These are phyloP conservation scores for Aureobasidium pullulans DNA, from an alignment of 2,329 filamentous ascomycete species.

Conservation along the genomic window DNA sequence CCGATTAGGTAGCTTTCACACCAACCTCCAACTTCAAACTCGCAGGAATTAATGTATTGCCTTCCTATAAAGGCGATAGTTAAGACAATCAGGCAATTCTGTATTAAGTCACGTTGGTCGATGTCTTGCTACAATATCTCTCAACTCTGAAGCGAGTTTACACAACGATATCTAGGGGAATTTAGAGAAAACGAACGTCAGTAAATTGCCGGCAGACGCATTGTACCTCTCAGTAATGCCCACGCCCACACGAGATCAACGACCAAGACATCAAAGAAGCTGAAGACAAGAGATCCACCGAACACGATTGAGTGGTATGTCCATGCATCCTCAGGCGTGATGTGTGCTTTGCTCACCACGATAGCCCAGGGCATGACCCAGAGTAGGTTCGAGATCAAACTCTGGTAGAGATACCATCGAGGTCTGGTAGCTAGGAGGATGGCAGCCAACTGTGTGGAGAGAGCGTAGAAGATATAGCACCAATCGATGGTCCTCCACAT, in stretches of 20 bases:
- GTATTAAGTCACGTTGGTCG: too few relatives aligned
- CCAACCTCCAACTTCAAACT: too few relatives aligned
- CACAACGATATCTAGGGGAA: too few relatives aligned
- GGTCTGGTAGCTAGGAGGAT: slow-evolving; percentile 58
- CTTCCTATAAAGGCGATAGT: too few relatives aligned
- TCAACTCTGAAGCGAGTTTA: too few relatives aligned
- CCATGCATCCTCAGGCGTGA: slow-evolving; percentile 54
- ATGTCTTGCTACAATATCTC: too few relatives aligned
- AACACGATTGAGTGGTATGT: slow-evolving; percentile 60
- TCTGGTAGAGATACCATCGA: slow-evolving; percentile 61
- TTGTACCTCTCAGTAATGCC: slow-evolving; percentile 39
- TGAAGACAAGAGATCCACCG: slow-evolving; percentile 61
- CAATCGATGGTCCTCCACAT: slow-evolving; percentile 55
- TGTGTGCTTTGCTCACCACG: slow-evolving; percentile 43
- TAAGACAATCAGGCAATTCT: too few relatives aligned
- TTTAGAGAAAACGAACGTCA: neutral
- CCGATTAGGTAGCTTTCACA: too few relatives aligned
- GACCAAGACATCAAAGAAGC: slow-evolving; percentile 49
- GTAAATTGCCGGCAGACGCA: slow-evolving; percentile 17
- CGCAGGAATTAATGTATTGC: too few relatives aligned
- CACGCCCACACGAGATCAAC: slow-evolving; percentile 47
- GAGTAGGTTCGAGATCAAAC: slow-evolving; percentile 56
- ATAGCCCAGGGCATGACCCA: slow-evolving; percentile 68
- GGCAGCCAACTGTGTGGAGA: slow-evolving; percentile 57
- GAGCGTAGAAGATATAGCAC: slow-evolving; percentile 64